Evolutionary conservation across 805 yeast species (phyloP).

Genomic region (Candida sonorensis): DNA sequence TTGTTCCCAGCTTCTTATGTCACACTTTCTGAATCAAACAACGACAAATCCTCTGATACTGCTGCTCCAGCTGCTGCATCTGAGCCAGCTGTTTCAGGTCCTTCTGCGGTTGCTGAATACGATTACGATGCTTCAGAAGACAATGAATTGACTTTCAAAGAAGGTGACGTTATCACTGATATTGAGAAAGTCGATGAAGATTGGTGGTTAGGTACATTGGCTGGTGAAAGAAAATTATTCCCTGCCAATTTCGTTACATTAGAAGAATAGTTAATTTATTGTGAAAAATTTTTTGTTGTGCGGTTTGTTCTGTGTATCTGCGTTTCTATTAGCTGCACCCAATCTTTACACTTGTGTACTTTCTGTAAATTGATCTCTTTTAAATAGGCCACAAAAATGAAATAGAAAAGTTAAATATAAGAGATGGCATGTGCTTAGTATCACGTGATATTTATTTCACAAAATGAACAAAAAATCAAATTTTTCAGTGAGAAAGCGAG

Average conservation of each 20-base stretch:
- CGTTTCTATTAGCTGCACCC: too few species aligned
- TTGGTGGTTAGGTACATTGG: conserved; percentile 92
- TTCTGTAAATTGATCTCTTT: too few species aligned
- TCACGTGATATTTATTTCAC: too few species aligned
- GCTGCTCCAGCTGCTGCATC: conserved; percentile 17
- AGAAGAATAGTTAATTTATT: conserved; percentile 3
- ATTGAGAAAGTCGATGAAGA: conserved; percentile 89
- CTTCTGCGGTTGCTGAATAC: conserved; percentile 59
- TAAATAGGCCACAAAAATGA: too few species aligned
- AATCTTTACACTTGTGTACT: too few species aligned
- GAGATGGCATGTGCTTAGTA: too few species aligned
- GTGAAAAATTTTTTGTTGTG: too few species aligned
- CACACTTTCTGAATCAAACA: conserved; percentile 25
- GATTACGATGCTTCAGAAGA: conserved; percentile 90
- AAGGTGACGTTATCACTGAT: conserved; percentile 74
- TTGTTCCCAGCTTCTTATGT: conserved; percentile 55
- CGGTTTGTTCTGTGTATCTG: too few species aligned
- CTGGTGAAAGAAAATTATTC: conserved; percentile 79
- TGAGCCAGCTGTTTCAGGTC: conserved; percentile 22
- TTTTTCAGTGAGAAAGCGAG: too few species aligned
- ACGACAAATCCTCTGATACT: conserved; percentile 11
- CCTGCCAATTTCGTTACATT: conserved; percentile 79
- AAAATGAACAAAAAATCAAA: too few species aligned
- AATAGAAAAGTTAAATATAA: too few species aligned
- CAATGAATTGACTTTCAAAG: conserved; percentile 79